Conservation (phyloP, 2,329 filamentous ascomycete species). For the Colletotrichum lini region DNA sequence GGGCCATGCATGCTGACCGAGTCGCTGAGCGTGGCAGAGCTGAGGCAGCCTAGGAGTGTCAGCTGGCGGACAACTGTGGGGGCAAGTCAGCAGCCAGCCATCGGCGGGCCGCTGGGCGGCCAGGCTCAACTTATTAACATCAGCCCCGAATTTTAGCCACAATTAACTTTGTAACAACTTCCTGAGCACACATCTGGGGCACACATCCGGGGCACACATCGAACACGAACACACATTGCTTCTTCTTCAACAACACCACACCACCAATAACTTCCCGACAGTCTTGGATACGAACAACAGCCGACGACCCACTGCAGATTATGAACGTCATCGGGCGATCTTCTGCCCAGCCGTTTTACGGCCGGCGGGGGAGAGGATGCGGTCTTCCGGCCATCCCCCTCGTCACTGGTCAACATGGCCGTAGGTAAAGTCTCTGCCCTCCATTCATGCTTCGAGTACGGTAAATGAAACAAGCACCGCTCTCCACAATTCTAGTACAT, state of each 20-base stretch:
- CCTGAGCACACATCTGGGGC: neutral
- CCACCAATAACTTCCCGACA: neutral
- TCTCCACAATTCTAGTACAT: conserved; percentile 20
- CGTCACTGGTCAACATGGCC: neutral
- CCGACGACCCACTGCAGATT: neutral
- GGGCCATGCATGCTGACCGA: conserved; percentile 1
- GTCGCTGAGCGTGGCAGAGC: neutral
- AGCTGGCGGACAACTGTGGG: conserved; percentile 9
- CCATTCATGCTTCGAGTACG: neutral
- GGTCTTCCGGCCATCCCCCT: neutral
- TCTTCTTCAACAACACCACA: conserved; percentile 7
- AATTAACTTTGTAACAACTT: neutral
- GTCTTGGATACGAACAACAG: neutral
- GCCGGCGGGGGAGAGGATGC: neutral
- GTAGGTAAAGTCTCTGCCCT: neutral
- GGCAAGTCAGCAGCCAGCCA: neutral
- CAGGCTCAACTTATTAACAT: conserved; percentile 27
- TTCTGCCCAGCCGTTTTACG: neutral
- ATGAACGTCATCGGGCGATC: neutral
- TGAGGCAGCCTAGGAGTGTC: neutral
- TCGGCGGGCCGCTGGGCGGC: neutral
- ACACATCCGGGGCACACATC: neutral
- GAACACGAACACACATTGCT: conserved; percentile 9
- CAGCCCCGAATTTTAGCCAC: neutral
- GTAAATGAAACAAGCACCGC: conserved; percentile 7